These are phyloP conservation scores for Pyrus communis DNA, from an alignment of 306 rosid genomes.

Conservation along the genomic window DNA sequence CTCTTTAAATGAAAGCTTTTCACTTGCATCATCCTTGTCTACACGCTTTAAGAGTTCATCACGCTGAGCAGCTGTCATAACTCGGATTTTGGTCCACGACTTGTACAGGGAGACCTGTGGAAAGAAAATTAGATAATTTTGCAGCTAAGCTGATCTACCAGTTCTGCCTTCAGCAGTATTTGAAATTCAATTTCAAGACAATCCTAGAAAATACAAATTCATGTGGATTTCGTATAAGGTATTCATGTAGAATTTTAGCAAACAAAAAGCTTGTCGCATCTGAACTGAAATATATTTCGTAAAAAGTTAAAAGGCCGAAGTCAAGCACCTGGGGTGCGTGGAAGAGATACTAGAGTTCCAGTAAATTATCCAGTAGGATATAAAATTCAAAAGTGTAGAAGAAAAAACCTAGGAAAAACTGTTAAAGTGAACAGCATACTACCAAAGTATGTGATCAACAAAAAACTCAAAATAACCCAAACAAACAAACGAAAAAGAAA, in stretches of 20 bases:
- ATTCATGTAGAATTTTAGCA: not conserved
- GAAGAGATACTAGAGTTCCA: not conserved
- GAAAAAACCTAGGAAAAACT: not conserved
- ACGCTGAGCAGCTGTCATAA: constrained; percentile 87
- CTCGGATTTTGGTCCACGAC: constrained; percentile 76
- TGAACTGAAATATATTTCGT: not conserved
- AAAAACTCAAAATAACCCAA: not conserved
- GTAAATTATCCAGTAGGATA: not conserved
- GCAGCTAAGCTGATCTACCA: not conserved
- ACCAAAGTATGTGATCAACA: constrained; percentile 1
- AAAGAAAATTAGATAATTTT: not conserved
- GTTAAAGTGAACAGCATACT: not conserved
- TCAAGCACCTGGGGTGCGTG: not conserved
- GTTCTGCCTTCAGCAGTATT: not conserved
- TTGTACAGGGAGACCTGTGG: constrained; percentile 58
- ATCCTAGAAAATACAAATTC: not conserved
- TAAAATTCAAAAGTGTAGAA: not conserved
- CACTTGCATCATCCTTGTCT: constrained; percentile 37
- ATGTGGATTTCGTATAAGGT: not conserved
- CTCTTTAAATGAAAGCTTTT: constrained; percentile 60
- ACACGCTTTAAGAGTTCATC: constrained; percentile 56
- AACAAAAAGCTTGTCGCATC: not conserved
- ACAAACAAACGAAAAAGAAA: not conserved
- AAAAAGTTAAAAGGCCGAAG: not conserved
- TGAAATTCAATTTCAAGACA: not conserved